Conservation (phyloP, 2,329 filamentous ascomycete genomes). For the Cercospora zeae-maydis region DNA sequence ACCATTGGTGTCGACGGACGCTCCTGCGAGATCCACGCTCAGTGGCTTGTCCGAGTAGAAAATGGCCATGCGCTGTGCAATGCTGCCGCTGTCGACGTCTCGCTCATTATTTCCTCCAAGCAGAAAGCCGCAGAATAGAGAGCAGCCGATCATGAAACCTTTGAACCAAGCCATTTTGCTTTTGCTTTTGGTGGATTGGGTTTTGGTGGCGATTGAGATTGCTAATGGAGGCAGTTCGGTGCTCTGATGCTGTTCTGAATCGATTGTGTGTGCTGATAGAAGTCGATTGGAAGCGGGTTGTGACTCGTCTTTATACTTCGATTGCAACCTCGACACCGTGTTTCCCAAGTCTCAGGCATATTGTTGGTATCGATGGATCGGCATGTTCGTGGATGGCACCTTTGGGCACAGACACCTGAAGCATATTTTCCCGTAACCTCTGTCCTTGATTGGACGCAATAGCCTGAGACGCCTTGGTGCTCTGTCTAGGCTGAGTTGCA, state of each 20-base stretch:
- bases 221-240: neutral
- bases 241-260: neutral
- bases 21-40: neutral
- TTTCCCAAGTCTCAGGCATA: neutral
- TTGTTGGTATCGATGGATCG: neutral
- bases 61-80: neutral
- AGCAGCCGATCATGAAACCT: neutral
- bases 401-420: no score
- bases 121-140: neutral
- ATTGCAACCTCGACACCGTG: neutral
- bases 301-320: neutral
- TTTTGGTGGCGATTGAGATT: neutral
- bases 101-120: neutral
- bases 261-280: neutral
- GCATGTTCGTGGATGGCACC: neutral
- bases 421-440: neutral
- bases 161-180: neutral
- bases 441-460: neutral
- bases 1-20: neutral
- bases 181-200: neutral
- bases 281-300: neutral
- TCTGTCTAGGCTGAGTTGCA: neutral
- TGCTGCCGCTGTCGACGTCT: neutral
- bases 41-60: neutral
- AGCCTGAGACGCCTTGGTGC: neutral